Evolutionary conservation across 495 filamentous ascomycete species (phyloP), one percentile per base, ranked within the genome.

Genomic region (Saxispiralis lemnorum): DNA sequence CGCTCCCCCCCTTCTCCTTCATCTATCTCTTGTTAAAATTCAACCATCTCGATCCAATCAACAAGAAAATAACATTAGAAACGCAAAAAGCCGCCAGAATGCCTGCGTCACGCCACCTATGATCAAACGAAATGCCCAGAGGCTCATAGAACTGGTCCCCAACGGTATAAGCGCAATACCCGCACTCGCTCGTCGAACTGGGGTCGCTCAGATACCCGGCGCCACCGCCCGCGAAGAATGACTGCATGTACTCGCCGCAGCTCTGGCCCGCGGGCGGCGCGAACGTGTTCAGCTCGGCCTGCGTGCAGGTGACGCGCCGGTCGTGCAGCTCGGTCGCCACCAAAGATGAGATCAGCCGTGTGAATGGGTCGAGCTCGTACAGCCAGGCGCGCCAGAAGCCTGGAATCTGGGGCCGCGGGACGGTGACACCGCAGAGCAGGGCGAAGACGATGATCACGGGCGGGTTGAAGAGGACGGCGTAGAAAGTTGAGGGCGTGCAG

Each of bases 321-420:
- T 65, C 67, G 52, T 82, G 78, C 6, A 87, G 66, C 42, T 81
- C 81, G 2, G 80, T 86, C 1, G 76, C 73, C 3, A 85, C 70
- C 59, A 84, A 81, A 7, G 83, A 85, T 35, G 73, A 66, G 52
- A 95, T 79, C 7, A 93, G 69, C 3, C 83, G 75, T 1, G 79
- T 87, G 59, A 92, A 89, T 0, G 85, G 85, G 50, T 85, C 78
- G 2, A 93, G 72, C 48, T 85, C 62, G 60, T 88, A 85, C 15
- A 92, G 65, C 83, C 83, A 88, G 0, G 66, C 65, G 11, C 76
- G 68, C 78, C 83, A 93, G 62, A 86, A 87, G 2, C 54, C 54
- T 5, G 82, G 82, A 56, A 92, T 81, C 52, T 78, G 73, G 0
- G 73, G 71, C 20, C 70, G 73, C 0, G 83, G 81, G 41, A 87